phyloP scores from a whole-genome alignment of 2,329 filamentous ascomycete genomes.

The Arthrobotrys sinensis region DNA sequence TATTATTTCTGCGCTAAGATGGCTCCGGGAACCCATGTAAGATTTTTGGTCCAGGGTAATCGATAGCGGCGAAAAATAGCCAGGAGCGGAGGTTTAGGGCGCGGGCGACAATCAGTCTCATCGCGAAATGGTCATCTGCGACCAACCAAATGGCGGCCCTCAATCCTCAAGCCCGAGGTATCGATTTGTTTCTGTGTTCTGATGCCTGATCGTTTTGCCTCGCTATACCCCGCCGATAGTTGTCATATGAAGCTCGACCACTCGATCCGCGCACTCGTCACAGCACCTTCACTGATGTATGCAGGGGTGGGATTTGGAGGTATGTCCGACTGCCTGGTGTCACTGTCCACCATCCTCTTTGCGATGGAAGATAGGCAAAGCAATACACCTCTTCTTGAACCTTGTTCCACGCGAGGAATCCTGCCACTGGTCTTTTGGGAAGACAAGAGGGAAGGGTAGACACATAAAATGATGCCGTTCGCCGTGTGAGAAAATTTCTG shows the following conservation, averaged over 20 bases:
- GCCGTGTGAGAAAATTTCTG: conserved; percentile 29
- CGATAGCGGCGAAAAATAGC: conserved; percentile 52
- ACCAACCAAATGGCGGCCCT: conserved; percentile 33
- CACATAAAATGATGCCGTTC: conserved; percentile 36
- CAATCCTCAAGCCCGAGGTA: conserved; percentile 35
- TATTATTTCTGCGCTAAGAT: conserved; percentile 35
- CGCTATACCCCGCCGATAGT: conserved; percentile 26
- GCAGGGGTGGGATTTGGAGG: conserved; percentile 41
- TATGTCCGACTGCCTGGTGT: conserved; percentile 39
- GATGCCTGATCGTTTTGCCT: conserved; percentile 59
- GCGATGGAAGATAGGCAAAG: conserved; percentile 34
- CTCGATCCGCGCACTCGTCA: conserved; percentile 16
- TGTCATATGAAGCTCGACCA: conserved; percentile 51
- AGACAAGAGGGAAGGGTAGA: conserved; percentile 23
- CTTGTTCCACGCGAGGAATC: conserved; percentile 46
- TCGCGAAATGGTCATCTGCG: conserved; percentile 40
- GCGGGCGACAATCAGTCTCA: conserved; percentile 44
- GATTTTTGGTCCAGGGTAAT: conserved; percentile 45
- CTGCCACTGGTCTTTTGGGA: conserved; percentile 1
- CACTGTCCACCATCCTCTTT: conserved; percentile 57
- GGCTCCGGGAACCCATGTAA: conserved; percentile 46
- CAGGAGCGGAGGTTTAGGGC: conserved; percentile 59
- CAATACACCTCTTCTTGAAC: conserved; percentile 40
- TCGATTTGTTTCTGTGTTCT: conserved; percentile 42
- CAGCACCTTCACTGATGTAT: conserved; percentile 34